Conservation (phyloP, 768 basidiomycete genomes). For the Hygrocybe coccinea region DNA sequence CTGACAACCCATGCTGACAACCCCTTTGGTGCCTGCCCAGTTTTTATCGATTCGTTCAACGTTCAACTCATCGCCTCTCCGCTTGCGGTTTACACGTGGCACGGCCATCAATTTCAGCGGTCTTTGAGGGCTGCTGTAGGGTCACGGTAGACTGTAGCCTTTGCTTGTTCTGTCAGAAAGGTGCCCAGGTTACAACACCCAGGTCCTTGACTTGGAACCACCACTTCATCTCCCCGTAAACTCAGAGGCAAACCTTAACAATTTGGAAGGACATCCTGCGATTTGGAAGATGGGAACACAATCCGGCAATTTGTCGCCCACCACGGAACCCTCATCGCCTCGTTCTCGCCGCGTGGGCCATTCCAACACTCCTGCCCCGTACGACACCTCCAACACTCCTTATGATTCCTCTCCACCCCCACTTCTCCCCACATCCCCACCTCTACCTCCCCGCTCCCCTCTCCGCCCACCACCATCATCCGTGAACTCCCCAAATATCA, state of each 20-base stretch:
- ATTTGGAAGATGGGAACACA: neutral
- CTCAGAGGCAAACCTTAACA: neutral
- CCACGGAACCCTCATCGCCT: constrained; percentile 23
- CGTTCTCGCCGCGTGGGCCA: constrained; percentile 45
- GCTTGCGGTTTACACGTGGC: no score
- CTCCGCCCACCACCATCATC: constrained; percentile 21
- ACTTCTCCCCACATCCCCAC: constrained; percentile 22
- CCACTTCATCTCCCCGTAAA: neutral
- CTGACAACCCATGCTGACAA: no score
- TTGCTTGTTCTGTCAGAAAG: no score
- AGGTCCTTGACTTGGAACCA: no score
- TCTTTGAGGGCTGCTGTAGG: no score
- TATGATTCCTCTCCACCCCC: constrained; percentile 26
- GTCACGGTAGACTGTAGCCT: no score
- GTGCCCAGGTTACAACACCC: no score
- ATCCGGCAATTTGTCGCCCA: constrained; percentile 2
- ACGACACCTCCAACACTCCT: constrained; percentile 21
- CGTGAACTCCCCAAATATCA: constrained; percentile 25
- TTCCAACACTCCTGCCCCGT: constrained; percentile 32
- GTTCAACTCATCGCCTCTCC: no score
- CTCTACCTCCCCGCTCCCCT: constrained; percentile 33
- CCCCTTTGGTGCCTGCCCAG: no score
- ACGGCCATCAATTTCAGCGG: no score
- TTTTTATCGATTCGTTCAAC: no score
- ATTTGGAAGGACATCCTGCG: no score